Evolutionary conservation across 257 asterid genomes (phyloP).

Genomic region (Solanum sparsipilum): DNA sequence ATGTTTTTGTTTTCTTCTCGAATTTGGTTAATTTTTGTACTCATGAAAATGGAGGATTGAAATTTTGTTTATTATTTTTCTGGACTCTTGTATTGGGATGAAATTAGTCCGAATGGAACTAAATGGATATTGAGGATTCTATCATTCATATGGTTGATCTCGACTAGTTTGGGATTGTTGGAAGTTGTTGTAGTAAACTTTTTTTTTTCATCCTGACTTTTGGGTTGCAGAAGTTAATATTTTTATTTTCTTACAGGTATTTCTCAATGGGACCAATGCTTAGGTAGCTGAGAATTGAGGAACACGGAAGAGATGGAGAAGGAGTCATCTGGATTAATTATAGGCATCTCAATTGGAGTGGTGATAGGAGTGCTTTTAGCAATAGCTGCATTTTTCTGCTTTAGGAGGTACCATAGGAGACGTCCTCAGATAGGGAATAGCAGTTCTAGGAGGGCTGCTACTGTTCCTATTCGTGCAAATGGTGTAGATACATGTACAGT

Average conservation of each 20-base stretch:
- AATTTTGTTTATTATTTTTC: not conserved
- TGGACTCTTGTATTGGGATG: not conserved
- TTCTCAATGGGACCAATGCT: slow-evolving; percentile 9
- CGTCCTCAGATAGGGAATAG: slow-evolving; percentile 61
- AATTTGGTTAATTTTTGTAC: not conserved
- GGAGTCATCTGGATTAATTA: slow-evolving; percentile 49
- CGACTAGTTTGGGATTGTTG: not conserved
- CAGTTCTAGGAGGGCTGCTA: slow-evolving; percentile 73
- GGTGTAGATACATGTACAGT: slow-evolving; percentile 57
- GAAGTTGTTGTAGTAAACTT: not conserved
- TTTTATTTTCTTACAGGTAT: not conserved
- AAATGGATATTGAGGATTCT: not conserved
- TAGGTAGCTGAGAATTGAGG: slow-evolving; percentile 18
- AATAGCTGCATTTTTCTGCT: slow-evolving; percentile 45
- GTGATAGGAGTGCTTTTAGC: slow-evolving; percentile 81
- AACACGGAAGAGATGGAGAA: slow-evolving; percentile 41
- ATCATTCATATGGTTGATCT: not conserved
- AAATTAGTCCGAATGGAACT: not conserved
- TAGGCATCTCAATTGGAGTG: slow-evolving; percentile 81
- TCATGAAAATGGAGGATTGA: not conserved
- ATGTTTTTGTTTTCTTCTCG: not conserved
- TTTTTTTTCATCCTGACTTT: not conserved
- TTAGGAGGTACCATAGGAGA: slow-evolving; percentile 47
- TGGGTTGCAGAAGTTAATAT: not conserved
- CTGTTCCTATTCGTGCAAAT: slow-evolving; percentile 64